A percentile compares a stretch with the other conserved stretches of the same genome.
Conservation (phyloP, 768 basidiomycete species). For the Naganishia randhawae region DNA sequence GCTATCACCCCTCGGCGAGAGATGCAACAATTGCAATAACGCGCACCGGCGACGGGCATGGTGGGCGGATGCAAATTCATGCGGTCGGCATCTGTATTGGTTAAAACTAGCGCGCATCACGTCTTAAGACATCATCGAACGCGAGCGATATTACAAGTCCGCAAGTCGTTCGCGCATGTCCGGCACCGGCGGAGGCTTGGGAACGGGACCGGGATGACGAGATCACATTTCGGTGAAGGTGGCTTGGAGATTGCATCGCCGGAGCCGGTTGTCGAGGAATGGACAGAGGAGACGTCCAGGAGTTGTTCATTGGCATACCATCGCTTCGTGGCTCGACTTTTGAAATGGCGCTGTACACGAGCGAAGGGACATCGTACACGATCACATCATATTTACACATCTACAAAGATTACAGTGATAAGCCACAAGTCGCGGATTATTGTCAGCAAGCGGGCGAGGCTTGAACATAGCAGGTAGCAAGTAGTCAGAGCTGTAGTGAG, state of each 20-base stretch:
- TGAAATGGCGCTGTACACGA: neutral
- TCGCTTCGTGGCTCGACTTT: neutral
- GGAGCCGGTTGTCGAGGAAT: no score
- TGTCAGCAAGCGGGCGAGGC: neutral
- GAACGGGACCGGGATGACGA: neutral
- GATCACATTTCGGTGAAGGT: neutral
- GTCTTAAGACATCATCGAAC: constrained; percentile 11
- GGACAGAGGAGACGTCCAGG: no score
- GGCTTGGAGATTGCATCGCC: no score
- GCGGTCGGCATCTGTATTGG: no score
- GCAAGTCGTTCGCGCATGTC: constrained; percentile 11
- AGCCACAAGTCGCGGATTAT: neutral
- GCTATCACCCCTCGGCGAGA: neutral
- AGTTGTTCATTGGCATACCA: no score
- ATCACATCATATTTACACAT: neutral
- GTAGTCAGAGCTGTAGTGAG: no score
- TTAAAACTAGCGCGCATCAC: constrained; percentile 19
- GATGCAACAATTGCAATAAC: constrained; percentile 13
- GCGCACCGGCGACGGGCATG: no score
- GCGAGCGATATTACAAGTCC: neutral
- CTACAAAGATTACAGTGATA: no score
- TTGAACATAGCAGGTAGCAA: no score
- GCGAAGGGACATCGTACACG: neutral
- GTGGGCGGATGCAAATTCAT: neutral
- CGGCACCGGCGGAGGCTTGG: neutral